Conservation (phyloP, 1,139 yeast species). For the Taphrina confusa region DNA sequence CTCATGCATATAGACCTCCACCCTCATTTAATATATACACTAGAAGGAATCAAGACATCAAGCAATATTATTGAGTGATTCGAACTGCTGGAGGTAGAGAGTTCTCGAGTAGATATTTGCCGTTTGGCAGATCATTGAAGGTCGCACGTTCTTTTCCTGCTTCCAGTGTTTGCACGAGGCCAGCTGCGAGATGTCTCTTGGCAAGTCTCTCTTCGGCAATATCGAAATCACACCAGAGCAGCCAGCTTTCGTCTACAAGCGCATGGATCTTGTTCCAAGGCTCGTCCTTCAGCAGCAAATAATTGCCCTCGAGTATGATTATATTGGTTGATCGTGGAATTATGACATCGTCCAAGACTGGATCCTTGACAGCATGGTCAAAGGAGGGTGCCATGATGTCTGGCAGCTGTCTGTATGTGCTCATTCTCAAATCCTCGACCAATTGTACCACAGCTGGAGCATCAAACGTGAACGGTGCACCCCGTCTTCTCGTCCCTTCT, state of each 20-base stretch:
- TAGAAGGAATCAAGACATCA: neutral
- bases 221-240: slow-evolving; percentile 51
- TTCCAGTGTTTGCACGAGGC: slow-evolving; percentile 58
- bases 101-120: slow-evolving; percentile 44
- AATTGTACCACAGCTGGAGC: slow-evolving; percentile 53
- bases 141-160: slow-evolving; percentile 67
- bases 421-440: slow-evolving; percentile 42
- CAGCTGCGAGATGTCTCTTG: slow-evolving; percentile 64
- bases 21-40: neutral
- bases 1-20: no score
- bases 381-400: slow-evolving; percentile 65
- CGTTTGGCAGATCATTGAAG: slow-evolving; percentile 70
- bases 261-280: slow-evolving; percentile 47
- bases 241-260: slow-evolving; percentile 47
- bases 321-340: slow-evolving; percentile 53
- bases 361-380: slow-evolving; percentile 67
- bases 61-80: neutral
- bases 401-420: slow-evolving; percentile 27
- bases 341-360: slow-evolving; percentile 55
- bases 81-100: slow-evolving; percentile 4
- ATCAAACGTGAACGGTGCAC: slow-evolving; percentile 85
- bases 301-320: slow-evolving; percentile 61
- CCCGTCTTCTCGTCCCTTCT: slow-evolving; percentile 66
- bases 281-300: slow-evolving; percentile 46
- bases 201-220: slow-evolving; percentile 63